These are phyloP conservation scores for Quercus mongolica DNA, from an alignment of 306 rosid species.

Conservation along the genomic window DNA sequence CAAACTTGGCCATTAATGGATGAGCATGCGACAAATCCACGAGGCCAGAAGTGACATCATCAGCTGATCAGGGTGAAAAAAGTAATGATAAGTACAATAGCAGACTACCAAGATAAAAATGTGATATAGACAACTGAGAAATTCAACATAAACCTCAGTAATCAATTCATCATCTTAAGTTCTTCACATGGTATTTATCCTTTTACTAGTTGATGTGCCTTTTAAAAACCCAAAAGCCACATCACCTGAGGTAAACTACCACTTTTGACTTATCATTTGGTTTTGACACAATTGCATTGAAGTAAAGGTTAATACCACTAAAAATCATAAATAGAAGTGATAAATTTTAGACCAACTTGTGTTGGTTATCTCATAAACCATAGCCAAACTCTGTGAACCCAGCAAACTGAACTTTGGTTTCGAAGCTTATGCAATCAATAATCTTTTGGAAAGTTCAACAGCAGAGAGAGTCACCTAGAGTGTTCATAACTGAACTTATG, in stretches of 20 bases:
- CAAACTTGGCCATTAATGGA: constrained; percentile 54
- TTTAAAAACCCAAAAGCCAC: background rate
- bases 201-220: background rate
- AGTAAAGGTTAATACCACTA: background rate
- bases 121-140: background rate
- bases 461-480: constrained; percentile 50
- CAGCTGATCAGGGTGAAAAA: constrained; percentile 43
- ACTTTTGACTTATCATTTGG: background rate
- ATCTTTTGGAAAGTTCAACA: constrained; percentile 5
- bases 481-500: constrained; percentile 38
- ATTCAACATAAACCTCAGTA: background rate
- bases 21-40: constrained; percentile 54
- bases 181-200: background rate
- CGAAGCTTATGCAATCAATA: background rate
- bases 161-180: constrained; percentile 3
- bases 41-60: constrained; percentile 34
- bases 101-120: background rate
- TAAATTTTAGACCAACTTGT: background rate
- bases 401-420: background rate
- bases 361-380: background rate
- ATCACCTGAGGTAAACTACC: background rate
- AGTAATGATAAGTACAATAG: background rate
- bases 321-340: background rate
- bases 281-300: background rate
- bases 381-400: background rate